A percentile compares a stretch with the other conserved stretches of the same genome.
Evolutionary conservation across 2,329 filamentous ascomycete genomes (phyloP).

Genomic region (Penicillium sp.): DNA sequence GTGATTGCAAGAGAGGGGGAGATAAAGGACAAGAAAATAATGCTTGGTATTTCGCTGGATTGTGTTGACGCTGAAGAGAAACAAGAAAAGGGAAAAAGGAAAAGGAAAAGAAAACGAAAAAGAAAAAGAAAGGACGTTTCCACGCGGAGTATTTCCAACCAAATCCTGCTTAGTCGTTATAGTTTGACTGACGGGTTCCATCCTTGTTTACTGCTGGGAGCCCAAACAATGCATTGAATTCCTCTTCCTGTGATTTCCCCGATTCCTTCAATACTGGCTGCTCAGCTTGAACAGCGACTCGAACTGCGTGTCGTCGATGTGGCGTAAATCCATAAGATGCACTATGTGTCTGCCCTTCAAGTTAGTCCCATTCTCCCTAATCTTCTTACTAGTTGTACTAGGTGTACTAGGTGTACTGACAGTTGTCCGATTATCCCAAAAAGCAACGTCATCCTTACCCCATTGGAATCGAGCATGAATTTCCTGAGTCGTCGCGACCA

Average conservation of each 20-base stretch:
- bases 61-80: too few species aligned
- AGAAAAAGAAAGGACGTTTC: too few species aligned
- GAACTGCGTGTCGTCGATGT: constrained; percentile 51
- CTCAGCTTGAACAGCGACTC: constrained; percentile 46
- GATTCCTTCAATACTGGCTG: constrained; percentile 41
- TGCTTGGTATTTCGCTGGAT: too few species aligned
- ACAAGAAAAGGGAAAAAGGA: too few species aligned
- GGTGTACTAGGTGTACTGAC: constrained; percentile 35
- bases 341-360: constrained; percentile 44
- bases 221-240: constrained; percentile 44
- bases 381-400: too few species aligned
- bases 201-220: constrained; percentile 52
- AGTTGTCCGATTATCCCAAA: constrained; percentile 61
- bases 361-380: constrained; percentile 2
- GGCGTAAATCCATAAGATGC: constrained; percentile 54
- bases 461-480: constrained; percentile 62
- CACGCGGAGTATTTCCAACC: too few species aligned
- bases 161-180: constrained; percentile 52
- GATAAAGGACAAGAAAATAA: too few species aligned
- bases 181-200: constrained; percentile 51
- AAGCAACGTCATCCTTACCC: constrained; percentile 58
- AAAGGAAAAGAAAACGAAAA: too few species aligned
- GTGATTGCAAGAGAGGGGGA: too few species aligned
- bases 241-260: constrained; percentile 52
- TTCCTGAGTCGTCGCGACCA: constrained; percentile 57